Base-by-base conservation (phyloP, 371 early-diverging fungal species). In the Syncephalastrum sp. region DNA sequence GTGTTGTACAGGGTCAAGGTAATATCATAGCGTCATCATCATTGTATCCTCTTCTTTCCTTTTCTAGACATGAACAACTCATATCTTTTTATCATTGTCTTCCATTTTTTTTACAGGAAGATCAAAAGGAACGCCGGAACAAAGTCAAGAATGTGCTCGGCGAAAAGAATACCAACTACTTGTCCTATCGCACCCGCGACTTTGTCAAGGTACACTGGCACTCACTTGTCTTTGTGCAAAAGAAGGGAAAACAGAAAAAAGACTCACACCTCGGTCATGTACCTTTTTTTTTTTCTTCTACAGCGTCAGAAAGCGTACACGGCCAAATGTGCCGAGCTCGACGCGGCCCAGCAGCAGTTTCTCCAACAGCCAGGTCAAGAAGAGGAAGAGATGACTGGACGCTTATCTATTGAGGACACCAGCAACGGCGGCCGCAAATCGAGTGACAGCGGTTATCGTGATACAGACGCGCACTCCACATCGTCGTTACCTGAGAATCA, bases 131-230 rank as follows among this genome's bases (percentile, higher is more conserved):
- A 24, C 54, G 55, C 14, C 54, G 53, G 4, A 49, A 54, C 41
- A 60, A 45, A 27, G 52, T 60, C n/a, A 60, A 60, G 27, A 54
- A 19, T 4, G 52, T 49, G 5, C 49, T 60, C n/a, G 53, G 60
- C 38, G 54, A 60, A 50, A 60, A 54, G 45, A 60, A 60, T 41
- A 44, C 50, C 4, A 50, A 60, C 41, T 60, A 60, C 33, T 24
- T 59, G 24, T 24, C 25, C 17, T 59, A 47, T 27, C 52, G 53
- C 4, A 52, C 47, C 5, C 59, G 53, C 16, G 59, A 59, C 21
- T 38, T 53, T n/a, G 48, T 38, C n/a, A 53, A 53, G 47, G 24
- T 52, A 41, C 24, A 24, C 27, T 33, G 16, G 19, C 10, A 14
- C 4, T 12, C 17, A 7, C 16, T 17, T 2, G 13, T 19, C 6